Evolutionary conservation across 495 filamentous ascomycete genomes (phyloP).

Genomic region (Neurospora pannonica): DNA sequence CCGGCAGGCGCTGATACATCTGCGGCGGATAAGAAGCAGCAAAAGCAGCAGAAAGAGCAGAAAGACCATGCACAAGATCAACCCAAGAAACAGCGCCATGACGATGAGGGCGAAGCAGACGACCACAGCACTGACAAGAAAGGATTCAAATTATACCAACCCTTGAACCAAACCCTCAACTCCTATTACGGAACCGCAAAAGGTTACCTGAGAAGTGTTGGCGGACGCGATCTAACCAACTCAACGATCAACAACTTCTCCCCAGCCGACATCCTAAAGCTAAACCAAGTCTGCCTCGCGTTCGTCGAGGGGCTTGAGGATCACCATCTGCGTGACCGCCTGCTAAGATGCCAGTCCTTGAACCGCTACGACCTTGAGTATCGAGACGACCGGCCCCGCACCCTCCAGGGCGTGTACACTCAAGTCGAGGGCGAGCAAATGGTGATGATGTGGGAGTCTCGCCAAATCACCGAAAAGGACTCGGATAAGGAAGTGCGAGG

Average conservation of each 20-base stretch:
- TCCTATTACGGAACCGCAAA: constrained; percentile 37
- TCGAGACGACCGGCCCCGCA: constrained; percentile 21
- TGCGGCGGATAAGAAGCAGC: neutral
- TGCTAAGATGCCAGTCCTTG: constrained; percentile 33
- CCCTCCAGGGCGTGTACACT: constrained; percentile 35
- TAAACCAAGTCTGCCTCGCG: constrained; percentile 36
- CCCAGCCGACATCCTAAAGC: constrained; percentile 26
- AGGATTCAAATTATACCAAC: constrained; percentile 26
- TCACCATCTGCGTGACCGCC: constrained; percentile 22
- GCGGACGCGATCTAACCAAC: constrained; percentile 36
- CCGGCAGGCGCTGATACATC: neutral
- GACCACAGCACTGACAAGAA: constrained; percentile 16
- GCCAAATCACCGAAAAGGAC: constrained; percentile 23
- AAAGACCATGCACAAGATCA: neutral
- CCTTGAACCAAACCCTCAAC: constrained; percentile 23
- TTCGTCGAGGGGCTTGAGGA: constrained; percentile 43
- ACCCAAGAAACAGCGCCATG: neutral
- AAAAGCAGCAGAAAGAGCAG: neutral
- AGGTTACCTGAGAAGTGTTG: constrained; percentile 33
- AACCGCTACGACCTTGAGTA: constrained; percentile 9
- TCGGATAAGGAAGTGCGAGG: constrained; percentile 25
- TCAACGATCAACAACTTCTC: constrained; percentile 27
- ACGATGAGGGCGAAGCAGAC: neutral
- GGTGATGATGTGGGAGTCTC: constrained; percentile 33
- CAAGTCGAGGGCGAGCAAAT: constrained; percentile 43